A percentile compares a stretch with the other conserved stretches of the same genome.
Conservation (phyloP, 2,329 filamentous ascomycete species). For the Talaromyces rugulosus region DNA sequence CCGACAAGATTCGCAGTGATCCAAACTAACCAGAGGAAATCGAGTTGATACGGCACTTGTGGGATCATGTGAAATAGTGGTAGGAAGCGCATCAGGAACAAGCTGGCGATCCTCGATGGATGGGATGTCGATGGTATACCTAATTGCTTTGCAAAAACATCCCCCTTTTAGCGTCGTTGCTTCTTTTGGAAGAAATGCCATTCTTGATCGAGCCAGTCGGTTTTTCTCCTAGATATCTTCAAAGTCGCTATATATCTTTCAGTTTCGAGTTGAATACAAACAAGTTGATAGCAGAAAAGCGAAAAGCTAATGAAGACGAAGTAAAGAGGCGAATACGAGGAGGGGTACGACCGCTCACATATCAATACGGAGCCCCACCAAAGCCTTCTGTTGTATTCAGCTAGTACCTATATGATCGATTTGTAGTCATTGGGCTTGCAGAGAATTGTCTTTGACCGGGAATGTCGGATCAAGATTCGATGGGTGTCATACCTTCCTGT, state of each 20-base stretch:
- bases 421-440: not conserved
- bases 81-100: not conserved
- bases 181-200: constrained; percentile 13
- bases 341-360: not conserved
- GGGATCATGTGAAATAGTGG: not conserved
- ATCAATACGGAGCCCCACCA: not conserved
- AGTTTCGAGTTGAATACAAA: no score
- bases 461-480: not conserved
- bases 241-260: no score
- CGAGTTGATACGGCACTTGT: constrained; percentile 13
- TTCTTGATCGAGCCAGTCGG: not conserved
- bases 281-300: not conserved
- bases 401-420: not conserved
- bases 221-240: not conserved
- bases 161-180: constrained; percentile 21
- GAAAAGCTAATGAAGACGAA: not conserved
- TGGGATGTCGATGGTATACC: constrained; percentile 23
- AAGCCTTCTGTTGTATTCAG: not conserved
- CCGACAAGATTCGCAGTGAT: constrained; percentile 26
- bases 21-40: constrained; percentile 20
- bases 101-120: constrained; percentile 9
- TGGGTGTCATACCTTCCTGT: not conserved
- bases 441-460: not conserved
- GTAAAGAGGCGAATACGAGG: not conserved
- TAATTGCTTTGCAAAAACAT: constrained; percentile 25